phyloP scores from a whole-genome alignment of 306 rosid genomes.

The Cucumis sativus region Cucumber_9930_V3 NC_026655.2:16185501-16186000 shows the following conservation, averaged over 20 bases:
- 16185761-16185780: constrained; percentile 17
- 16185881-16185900: neutral
- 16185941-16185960: neutral
- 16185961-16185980: neutral
- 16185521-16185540: constrained; percentile 22
- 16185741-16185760: constrained; percentile 30
- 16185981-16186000: no score
- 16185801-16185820: neutral
- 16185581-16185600: constrained; percentile 18
- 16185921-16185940: neutral
- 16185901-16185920: neutral
- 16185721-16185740: constrained; percentile 83
- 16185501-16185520: constrained; percentile 24
- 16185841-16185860: neutral
- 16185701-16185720: constrained; percentile 52
- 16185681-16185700: constrained; percentile 45
- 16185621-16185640: constrained; percentile 82
- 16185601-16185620: constrained; percentile 68
- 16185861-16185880: neutral
- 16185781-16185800: neutral
- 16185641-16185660: constrained; percentile 54
- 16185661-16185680: constrained; percentile 49
- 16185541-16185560: neutral
- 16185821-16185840: neutral
- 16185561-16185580: constrained; percentile 47